Base-by-base conservation (phyloP, 202 grass and related monocot species). In the Setaria italica region DNA sequence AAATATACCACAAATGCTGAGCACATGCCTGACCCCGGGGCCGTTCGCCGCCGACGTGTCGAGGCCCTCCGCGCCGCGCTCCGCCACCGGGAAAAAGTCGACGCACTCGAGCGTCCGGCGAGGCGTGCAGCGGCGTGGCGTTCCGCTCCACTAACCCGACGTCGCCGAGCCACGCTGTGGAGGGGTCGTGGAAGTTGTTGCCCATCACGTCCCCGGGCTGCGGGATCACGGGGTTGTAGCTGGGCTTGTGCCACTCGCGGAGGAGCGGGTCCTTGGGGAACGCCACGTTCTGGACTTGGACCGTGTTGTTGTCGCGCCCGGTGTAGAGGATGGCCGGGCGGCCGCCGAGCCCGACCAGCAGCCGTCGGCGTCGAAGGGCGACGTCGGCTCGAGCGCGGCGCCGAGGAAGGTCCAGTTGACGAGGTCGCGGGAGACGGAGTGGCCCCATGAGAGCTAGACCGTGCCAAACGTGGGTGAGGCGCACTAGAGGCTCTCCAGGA, bases 351-450 rank as follows among this genome's bases (percentile, higher is more conserved):
- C 90, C 0, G 87, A 92, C 66, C 64, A 89, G 74, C 87, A 89
- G 7, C 90, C 90, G 21, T 92, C 71, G 50, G 59, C 50, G 59
- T 92, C 90, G 57, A 83, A 92, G n/a, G 74, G 66, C 11, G 62
- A 70, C 4, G 79, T 86, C 5, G 86, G 79, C 34, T 88, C 79
- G 0, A 89, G 48, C 30, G 83, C 90, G 3, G 85, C 70, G 1
- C 62, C 67, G 7, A 92, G 73, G 30, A 80, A 84, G 64, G 84
- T 79, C 90, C 90, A 92, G 90, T 92, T 84, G 2, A 92, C 58
- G 6, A 92, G 90, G 33, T 92, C 90, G 39, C 78, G 85, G 46
- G 90, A 92, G 73, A 92, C 58, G 30, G 90, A 92, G 59, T 92
- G 87, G n/a, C 87, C 90, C 90, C 90, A 92, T 2, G 87, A 76